Evolutionary conservation across 352 stramenopile species (phyloP), one percentile per base, ranked within the genome.

Genomic region (Globisporangium middletonii): DNA sequence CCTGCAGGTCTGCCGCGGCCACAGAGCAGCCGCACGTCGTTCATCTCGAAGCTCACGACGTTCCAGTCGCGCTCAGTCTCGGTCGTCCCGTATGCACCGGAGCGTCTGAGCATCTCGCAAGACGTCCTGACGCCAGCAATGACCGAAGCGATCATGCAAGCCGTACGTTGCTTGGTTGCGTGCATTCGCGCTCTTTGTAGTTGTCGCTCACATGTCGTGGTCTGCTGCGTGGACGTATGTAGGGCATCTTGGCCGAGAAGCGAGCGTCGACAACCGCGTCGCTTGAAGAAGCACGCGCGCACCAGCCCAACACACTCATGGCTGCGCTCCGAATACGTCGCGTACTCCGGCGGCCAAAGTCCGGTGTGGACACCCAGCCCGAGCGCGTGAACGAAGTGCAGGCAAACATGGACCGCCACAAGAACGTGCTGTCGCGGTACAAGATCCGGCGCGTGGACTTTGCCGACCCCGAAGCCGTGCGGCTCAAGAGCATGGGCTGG

Each of bases 391-490:
- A 87, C 35, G 80, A 90, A 23, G 57, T 59, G 0, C 66, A 87
- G 42, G 77, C 64, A 4, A 90, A 82, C 47, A 53, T 83, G 12
- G 69, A 86, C 18, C 75, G 83, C 3, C 83, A 93, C 50, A 75
- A 79, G 47, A 91, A 91, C 26, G 83, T 93, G 46, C 63, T 93
- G 0, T 72, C 76, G 19, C 57, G 75, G 35, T 93, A 93, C 60
- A 91, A 86, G 62, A 88, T 93, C 57, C 80, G 83, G 0, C 70
- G 76, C 8, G 70, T 89, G 12, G 65, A 78, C 35, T 70, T 71
- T 13, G 67, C 71, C 7, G 66, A 79, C 33, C 57, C 73, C 3
- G 66, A 87, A 28, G 59, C 43, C 23, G 57, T 58, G 8, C 59
- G 69, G 3, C 47, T 84, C 4, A 73, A 71, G 35, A 75, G 75